phyloP scores from a whole-genome alignment of 1,284 basidiomycete species.

The Malassezia brasiliensis region DNA sequence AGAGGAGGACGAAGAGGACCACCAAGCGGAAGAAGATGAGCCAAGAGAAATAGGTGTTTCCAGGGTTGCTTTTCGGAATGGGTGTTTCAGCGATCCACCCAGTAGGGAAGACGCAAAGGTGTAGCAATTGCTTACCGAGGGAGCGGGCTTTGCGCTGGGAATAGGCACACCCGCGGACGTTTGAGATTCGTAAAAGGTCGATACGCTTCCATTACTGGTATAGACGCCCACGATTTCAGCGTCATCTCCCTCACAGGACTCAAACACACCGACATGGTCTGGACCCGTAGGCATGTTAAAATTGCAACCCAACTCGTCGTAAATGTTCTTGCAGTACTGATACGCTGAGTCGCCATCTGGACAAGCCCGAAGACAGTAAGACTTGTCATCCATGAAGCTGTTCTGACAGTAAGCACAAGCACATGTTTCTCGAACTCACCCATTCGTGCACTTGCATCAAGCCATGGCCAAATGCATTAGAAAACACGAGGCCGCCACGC shows the following conservation, averaged over 20 bases:
- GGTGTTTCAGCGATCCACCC: constrained; percentile 3
- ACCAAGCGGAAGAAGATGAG: background rate
- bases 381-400: constrained; percentile 33
- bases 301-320: constrained; percentile 39
- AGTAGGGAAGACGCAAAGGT: constrained; percentile 4
- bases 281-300: constrained; percentile 41
- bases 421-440: background rate
- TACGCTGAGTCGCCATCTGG: constrained; percentile 27
- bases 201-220: constrained; percentile 16
- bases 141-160: constrained; percentile 9
- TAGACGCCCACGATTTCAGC: constrained; percentile 37
- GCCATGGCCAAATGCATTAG: constrained; percentile 28
- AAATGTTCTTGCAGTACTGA: constrained; percentile 39
- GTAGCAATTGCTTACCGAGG: background rate
- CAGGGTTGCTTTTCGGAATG: constrained; percentile 2
- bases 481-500: constrained; percentile 38
- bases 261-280: constrained; percentile 25
- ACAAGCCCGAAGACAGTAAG: constrained; percentile 42
- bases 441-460: constrained; percentile 34
- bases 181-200: constrained; percentile 38
- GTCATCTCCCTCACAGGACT: constrained; percentile 33
- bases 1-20: constrained; percentile 1
- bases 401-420: background rate
- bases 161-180: background rate
- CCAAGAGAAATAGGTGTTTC: background rate